Percentiles rank a stretch among this genome's conserved stretches.
phyloP scores from a whole-genome alignment of 257 asterid species.

The Nicotiana tabacum region DNA sequence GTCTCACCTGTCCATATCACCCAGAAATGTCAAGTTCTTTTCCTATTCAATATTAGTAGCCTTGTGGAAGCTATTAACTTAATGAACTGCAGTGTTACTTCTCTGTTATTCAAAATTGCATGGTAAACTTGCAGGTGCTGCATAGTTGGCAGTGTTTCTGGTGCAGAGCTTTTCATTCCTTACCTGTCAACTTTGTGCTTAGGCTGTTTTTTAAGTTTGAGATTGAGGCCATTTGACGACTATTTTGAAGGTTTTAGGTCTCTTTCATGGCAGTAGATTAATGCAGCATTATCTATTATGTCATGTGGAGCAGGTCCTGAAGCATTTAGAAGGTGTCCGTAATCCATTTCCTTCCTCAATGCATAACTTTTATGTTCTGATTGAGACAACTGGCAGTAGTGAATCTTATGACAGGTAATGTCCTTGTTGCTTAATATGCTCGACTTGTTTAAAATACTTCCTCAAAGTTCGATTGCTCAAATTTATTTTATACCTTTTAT shows the following conservation, averaged over 20 bases:
- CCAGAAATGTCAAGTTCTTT: not conserved
- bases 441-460: not conserved
- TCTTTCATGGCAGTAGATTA: not conserved
- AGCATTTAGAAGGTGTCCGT: conserved; percentile 87
- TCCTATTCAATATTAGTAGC: not conserved
- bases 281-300: conserved; percentile 2
- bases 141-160: not conserved
- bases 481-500: not conserved
- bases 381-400: conserved; percentile 93
- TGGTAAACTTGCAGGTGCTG: not conserved
- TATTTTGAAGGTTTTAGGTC: not conserved
- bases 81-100: not conserved
- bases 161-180: not conserved
- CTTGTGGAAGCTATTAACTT: not conserved
- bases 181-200: conserved; percentile 3
- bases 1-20: conserved; percentile 1
- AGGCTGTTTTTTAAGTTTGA: not conserved
- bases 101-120: not conserved
- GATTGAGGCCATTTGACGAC: not conserved
- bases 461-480: not conserved
- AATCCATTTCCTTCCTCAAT: conserved; percentile 85
- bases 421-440: conserved; percentile 19
- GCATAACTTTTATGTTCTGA: conserved; percentile 81
- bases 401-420: conserved; percentile 89
- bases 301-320: conserved; percentile 62